These are phyloP conservation scores for Irpex lacteus DNA, from an alignment of 1,284 basidiomycete genomes.

Conservation along the genomic window DNA sequence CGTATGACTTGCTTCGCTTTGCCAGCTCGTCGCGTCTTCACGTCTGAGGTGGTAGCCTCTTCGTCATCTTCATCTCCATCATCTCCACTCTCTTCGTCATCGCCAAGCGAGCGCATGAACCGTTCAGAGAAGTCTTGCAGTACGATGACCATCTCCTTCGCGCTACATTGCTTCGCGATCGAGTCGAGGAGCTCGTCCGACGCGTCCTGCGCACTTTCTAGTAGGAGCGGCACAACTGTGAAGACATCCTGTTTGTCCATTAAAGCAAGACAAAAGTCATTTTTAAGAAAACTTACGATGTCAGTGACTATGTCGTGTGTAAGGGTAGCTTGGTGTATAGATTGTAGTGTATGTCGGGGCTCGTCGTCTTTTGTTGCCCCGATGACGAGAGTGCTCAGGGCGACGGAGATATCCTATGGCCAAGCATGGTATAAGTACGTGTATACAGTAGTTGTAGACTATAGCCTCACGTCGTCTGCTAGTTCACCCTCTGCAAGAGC, in stretches of 20 bases:
- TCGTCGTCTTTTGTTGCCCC: slow-evolving; percentile 3
- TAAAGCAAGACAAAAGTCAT: not conserved
- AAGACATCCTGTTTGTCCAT: slow-evolving; percentile 46
- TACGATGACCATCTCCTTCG: slow-evolving; percentile 63
- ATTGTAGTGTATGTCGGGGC: slow-evolving; percentile 18
- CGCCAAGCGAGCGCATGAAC: slow-evolving; percentile 31
- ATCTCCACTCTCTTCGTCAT: slow-evolving; percentile 26
- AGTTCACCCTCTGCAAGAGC: slow-evolving; percentile 1
- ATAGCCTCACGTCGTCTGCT: slow-evolving; percentile 1
- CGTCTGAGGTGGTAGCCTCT: slow-evolving; percentile 14
- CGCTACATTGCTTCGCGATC: slow-evolving; percentile 41
- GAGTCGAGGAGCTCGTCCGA: slow-evolving; percentile 42
- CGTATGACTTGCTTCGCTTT: slow-evolving; percentile 30
- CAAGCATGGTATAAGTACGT: too few relatives aligned
- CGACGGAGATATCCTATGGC: not conserved
- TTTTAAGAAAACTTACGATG: slow-evolving; percentile 20
- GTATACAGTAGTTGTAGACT: too few relatives aligned
- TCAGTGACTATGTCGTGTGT: slow-evolving; percentile 14
- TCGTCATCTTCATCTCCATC: slow-evolving; percentile 30
- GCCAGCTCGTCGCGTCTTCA: slow-evolving; percentile 4
- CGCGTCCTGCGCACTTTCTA: slow-evolving; percentile 35
- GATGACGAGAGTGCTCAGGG: not conserved
- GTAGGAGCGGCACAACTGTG: slow-evolving; percentile 42
- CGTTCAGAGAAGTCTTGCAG: slow-evolving; percentile 57
- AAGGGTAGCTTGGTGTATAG: slow-evolving; percentile 20